Base-by-base conservation (phyloP, 2,329 filamentous ascomycete genomes). In the Paramyrothecium sp. region DNA sequence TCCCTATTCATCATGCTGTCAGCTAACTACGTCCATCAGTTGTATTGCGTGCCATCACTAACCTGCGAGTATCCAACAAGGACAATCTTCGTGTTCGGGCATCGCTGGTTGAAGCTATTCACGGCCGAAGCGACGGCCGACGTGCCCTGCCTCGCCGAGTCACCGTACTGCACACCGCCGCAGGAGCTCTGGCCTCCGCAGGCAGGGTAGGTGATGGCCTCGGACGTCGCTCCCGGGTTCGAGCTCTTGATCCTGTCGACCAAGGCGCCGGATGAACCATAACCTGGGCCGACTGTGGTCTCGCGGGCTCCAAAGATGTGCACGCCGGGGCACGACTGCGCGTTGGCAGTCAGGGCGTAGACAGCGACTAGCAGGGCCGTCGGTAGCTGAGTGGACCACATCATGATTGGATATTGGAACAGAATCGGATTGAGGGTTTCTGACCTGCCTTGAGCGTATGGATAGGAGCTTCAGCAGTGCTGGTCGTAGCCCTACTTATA, bases 41-140 rank as follows among this genome's bases (percentile, higher is more conserved):
- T 16, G 4, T 44, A 16, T 44, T 44, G 26, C 10, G 10, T 30
- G 20, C 19, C 19, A 23, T 22, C 5, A 11, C 69, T 23, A 66
- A 82, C 81, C 72, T 86, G 84, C 2, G 82, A 86, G 70, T 88
- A 88, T 3, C 86, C 85, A 20, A 87, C 78, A 11, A 88, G 69
- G 1, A 88, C 81, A 23, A 88, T 75, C 67, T 86, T 74, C 4
- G 83, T 81, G 56, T 74, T 67, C 0, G 86, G 85, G 63, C 85
- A 88, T 56, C 75, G 71, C 26, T 75, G 69, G 65, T 87, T 81
- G 67, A 83, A 86, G 26, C 73, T 70, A 51, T 84, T 89, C 2
- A 89, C 84, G 8, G 82, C 84, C 41, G 72, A 80, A 2, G 83
- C 80, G 3, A 87, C 85, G 12, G 86, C 85, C 8, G 74, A 66